phyloP scores from a whole-genome alignment of 371 early-diverging fungal genomes.

The Mortierella sp. region DNA sequence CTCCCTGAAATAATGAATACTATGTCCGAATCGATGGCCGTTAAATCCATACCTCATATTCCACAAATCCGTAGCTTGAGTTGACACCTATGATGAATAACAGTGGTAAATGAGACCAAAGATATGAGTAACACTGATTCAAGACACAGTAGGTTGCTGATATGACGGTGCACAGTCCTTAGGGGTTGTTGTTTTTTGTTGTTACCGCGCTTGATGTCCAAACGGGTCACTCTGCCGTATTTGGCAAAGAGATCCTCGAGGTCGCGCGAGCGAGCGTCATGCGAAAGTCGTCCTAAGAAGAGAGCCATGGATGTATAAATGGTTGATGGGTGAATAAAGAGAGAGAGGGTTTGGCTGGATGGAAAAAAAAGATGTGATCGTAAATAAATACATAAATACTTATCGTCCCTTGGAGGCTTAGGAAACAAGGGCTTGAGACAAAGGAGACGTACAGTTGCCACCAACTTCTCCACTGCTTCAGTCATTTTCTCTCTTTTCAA shows the following conservation, averaged over 20 bases:
- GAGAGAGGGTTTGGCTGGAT: background rate
- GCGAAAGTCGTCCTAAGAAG: slow-evolving; percentile 77
- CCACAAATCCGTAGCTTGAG: slow-evolving; percentile 69
- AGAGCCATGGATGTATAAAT: slow-evolving; percentile 53
- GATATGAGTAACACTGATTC: background rate
- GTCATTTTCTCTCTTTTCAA: background rate
- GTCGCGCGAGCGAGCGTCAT: slow-evolving; percentile 72
- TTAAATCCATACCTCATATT: slow-evolving; percentile 59
- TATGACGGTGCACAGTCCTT: background rate
- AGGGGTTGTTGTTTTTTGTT: background rate
- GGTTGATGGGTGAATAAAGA: background rate
- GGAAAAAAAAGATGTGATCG: background rate
- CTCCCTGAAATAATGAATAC: too few species aligned
- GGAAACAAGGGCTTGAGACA: background rate
- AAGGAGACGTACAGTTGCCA: too few species aligned
- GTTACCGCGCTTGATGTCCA: slow-evolving; percentile 72
- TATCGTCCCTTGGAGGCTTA: background rate
- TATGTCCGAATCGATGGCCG: too few species aligned
- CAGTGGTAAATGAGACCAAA: background rate
- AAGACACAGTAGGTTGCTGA: background rate
- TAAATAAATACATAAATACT: background rate
- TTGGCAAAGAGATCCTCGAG: slow-evolving; percentile 78
- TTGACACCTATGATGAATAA: slow-evolving; percentile 4
- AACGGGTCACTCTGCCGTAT: slow-evolving; percentile 78
- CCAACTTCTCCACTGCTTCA: too few species aligned